Percentiles rank a stretch among this genome's conserved stretches.
These are phyloP conservation scores for Psophocarpus tetragonolobus DNA, from an alignment of 306 rosid species.

Conservation along the genomic window DNA sequence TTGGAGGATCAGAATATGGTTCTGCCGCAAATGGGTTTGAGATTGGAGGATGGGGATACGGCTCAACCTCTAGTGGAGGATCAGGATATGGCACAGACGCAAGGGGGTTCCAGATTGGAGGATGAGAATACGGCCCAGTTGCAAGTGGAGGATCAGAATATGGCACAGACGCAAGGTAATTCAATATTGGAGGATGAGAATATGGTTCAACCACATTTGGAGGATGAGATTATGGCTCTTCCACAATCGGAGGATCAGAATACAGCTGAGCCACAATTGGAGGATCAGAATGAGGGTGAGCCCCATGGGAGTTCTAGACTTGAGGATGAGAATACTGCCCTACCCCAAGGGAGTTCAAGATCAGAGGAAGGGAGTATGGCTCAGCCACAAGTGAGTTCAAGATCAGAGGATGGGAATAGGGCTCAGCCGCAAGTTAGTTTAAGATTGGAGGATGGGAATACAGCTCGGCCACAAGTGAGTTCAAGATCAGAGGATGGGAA, in stretches of 20 bases:
- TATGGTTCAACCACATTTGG: background rate
- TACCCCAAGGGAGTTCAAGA: background rate
- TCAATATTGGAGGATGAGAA: background rate
- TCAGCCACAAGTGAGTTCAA: background rate
- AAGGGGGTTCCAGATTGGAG: background rate
- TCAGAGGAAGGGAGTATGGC: background rate
- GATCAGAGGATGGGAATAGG: background rate
- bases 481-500: background rate
- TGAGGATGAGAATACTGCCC: background rate
- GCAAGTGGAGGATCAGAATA: slow-evolving; percentile 6
- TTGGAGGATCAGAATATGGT: background rate
- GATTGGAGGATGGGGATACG: background rate
- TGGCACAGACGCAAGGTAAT: background rate
- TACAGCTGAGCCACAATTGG: background rate
- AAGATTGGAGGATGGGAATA: slow-evolving; percentile 9
- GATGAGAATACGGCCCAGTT: background rate
- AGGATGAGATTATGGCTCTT: background rate
- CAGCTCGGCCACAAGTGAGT: background rate
- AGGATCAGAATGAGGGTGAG: background rate
- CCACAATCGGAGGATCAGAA: background rate
- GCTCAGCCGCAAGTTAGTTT: background rate
- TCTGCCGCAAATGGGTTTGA: background rate
- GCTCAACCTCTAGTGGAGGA: background rate
- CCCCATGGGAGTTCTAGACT: background rate
- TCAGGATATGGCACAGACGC: background rate